phyloP scores from a whole-genome alignment of 1,139 yeast genomes.

The Yamadazyma conglobata region DNA sequence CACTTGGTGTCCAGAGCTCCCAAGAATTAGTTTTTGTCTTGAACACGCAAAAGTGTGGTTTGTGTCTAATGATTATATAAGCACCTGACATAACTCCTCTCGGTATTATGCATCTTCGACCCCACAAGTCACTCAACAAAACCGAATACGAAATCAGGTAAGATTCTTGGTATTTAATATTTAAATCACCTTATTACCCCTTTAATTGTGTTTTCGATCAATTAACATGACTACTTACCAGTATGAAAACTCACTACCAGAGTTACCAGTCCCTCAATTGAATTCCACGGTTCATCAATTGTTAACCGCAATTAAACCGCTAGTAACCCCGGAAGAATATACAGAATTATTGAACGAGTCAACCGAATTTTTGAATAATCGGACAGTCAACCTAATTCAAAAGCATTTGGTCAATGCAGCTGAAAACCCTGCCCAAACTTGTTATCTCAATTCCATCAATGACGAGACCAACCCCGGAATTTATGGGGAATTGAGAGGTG shows the following conservation, averaged over 20 bases:
- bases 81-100: too few species aligned
- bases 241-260: slow-evolving; percentile 32
- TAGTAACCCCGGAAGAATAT: slow-evolving; percentile 44
- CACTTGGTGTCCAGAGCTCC: too few species aligned
- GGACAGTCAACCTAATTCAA: slow-evolving; percentile 47
- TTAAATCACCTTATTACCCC: too few species aligned
- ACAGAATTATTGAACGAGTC: slow-evolving; percentile 38
- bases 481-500: slow-evolving; percentile 62
- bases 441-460: slow-evolving; percentile 60
- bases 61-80: too few species aligned
- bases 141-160: too few species aligned
- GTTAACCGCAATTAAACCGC: slow-evolving; percentile 47
- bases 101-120: too few species aligned
- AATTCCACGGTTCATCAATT: slow-evolving; percentile 44
- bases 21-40: too few species aligned
- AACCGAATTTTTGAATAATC: slow-evolving; percentile 39
- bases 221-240: slow-evolving; percentile 16
- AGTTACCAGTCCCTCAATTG: slow-evolving; percentile 54
- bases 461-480: slow-evolving; percentile 60
- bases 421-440: slow-evolving; percentile 33
- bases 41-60: too few species aligned
- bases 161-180: too few species aligned
- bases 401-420: slow-evolving; percentile 46
- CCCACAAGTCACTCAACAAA: too few species aligned
- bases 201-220: too few species aligned